A percentile compares a stretch with the other conserved stretches of the same genome.
phyloP scores from a whole-genome alignment of 1,139 yeast species.

The Dujonia santamariae region DNA sequence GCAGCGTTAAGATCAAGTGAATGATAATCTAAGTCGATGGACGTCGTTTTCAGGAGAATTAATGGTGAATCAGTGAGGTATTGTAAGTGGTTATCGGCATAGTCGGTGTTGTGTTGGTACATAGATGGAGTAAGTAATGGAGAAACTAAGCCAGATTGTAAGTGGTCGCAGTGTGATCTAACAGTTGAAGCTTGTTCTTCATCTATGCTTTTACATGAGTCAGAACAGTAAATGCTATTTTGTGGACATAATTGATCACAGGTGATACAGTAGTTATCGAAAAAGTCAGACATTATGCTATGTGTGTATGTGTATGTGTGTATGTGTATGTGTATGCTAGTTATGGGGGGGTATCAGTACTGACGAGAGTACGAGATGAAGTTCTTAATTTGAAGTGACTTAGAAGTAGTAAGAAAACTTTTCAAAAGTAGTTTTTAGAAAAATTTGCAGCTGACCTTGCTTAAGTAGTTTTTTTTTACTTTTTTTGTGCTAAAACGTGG shows the following conservation, averaged over 20 bases:
- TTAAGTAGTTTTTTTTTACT: no score
- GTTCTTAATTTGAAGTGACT: slow-evolving; percentile 2
- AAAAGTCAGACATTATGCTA: slow-evolving; percentile 39
- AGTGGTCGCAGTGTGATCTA: slow-evolving; percentile 5
- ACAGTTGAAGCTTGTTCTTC: slow-evolving; percentile 19
- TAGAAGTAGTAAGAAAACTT: slow-evolving; percentile 1
- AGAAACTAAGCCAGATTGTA: slow-evolving; percentile 24
- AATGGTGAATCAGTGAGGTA: slow-evolving; percentile 20
- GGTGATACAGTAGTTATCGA: slow-evolving; percentile 64
- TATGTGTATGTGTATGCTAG: background rate
- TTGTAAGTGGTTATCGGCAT: slow-evolving; percentile 10
- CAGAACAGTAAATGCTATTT: slow-evolving; percentile 59
- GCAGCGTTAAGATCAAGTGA: slow-evolving; percentile 33
- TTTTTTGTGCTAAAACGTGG: slow-evolving; percentile 1
- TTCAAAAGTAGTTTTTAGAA: background rate
- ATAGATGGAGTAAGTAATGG: slow-evolving; percentile 37
- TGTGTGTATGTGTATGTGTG: background rate
- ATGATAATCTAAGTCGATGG: slow-evolving; percentile 24
- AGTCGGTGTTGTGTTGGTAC: slow-evolving; percentile 23
- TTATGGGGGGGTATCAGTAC: background rate
- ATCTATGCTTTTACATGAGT: slow-evolving; percentile 51
- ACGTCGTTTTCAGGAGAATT: slow-evolving; percentile 14
- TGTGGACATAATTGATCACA: slow-evolving; percentile 59
- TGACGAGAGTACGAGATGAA: background rate
- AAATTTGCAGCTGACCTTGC: background rate